Conservation (phyloP, 257 asterid genomes). For the Petunia axillaris region DNA sequence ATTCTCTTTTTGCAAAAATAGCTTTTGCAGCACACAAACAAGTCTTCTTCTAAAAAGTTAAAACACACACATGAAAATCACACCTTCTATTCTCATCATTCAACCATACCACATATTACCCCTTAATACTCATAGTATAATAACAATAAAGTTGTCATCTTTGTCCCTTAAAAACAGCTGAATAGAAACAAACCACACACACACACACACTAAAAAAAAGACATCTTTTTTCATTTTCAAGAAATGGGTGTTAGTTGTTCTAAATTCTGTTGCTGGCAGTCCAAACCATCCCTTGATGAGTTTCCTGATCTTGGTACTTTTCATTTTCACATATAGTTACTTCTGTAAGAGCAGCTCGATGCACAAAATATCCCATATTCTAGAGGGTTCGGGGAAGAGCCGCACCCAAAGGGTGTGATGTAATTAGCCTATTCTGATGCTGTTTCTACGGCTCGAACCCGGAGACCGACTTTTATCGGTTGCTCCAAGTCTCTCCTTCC, state of each 20-base stretch:
- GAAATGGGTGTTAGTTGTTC: constrained; percentile 55
- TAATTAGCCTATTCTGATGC: too few species aligned
- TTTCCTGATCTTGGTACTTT: constrained; percentile 42
- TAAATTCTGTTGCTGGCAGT: constrained; percentile 49
- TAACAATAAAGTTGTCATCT: constrained; percentile 19
- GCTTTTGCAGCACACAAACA: not conserved
- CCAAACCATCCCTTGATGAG: constrained; percentile 42
- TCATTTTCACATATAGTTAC: not conserved
- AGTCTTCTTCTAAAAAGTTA: constrained; percentile 5
- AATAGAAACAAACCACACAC: not conserved
- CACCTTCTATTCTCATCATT: not conserved
- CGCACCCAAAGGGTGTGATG: too few species aligned
- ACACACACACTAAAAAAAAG: too few species aligned
- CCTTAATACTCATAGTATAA: not conserved
- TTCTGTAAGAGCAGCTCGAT: too few species aligned
- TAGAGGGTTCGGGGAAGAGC: too few species aligned
- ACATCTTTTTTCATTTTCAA: not conserved
- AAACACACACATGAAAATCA: constrained; percentile 15
- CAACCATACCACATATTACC: not conserved
- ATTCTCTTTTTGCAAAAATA: not conserved
- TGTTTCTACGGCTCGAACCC: too few species aligned
- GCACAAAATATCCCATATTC: too few species aligned
- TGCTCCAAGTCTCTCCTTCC: not conserved
- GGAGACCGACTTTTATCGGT: too few species aligned
- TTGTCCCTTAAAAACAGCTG: not conserved